Conservation (phyloP, 2,329 filamentous ascomycete species). For the Monilinia laxa region DNA sequence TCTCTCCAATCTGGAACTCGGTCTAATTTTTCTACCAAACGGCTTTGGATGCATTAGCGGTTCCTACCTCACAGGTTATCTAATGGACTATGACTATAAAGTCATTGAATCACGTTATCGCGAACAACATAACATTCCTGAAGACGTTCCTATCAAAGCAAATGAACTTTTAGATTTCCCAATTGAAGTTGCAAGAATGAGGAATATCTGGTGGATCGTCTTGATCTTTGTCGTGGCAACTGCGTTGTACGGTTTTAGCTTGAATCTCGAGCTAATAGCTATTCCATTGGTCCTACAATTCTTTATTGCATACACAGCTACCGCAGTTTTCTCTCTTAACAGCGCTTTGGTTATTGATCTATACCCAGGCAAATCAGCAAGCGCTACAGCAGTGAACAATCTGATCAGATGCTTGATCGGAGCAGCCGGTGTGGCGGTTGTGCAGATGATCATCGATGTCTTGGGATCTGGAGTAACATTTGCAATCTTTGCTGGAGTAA, state of each 20-base stretch:
- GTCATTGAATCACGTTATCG: slow-evolving; percentile 35
- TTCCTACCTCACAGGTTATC: slow-evolving; percentile 43
- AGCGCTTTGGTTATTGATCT: slow-evolving; percentile 28
- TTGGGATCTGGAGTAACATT: slow-evolving; percentile 19
- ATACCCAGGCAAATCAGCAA: slow-evolving; percentile 22
- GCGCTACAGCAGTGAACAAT: slow-evolving; percentile 26
- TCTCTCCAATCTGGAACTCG: slow-evolving; percentile 44
- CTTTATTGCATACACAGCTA: slow-evolving; percentile 34
- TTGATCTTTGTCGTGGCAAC: slow-evolving; percentile 43
- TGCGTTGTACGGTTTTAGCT: slow-evolving; percentile 36
- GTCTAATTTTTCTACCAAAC: slow-evolving; percentile 30
- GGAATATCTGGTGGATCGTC: slow-evolving; percentile 42
- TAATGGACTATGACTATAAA: slow-evolving; percentile 45
- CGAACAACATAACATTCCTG: slow-evolving; percentile 36
- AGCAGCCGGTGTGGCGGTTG: slow-evolving; percentile 19
- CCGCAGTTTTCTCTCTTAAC: slow-evolving; percentile 33
- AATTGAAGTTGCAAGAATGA: slow-evolving; percentile 43
- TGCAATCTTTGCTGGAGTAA: slow-evolving; percentile 11
- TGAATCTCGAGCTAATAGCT: slow-evolving; percentile 2
- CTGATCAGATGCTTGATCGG: slow-evolving; percentile 24
- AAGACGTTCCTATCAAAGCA: slow-evolving; percentile 31
- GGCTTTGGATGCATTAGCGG: slow-evolving; percentile 37
- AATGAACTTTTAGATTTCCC: slow-evolving; percentile 44
- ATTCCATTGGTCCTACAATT: slow-evolving; percentile 29
- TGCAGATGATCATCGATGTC: slow-evolving; percentile 18